These are phyloP conservation scores for Globisporangium orthogonon DNA, from an alignment of 352 stramenopile species.

Conservation along the genomic window DNA sequence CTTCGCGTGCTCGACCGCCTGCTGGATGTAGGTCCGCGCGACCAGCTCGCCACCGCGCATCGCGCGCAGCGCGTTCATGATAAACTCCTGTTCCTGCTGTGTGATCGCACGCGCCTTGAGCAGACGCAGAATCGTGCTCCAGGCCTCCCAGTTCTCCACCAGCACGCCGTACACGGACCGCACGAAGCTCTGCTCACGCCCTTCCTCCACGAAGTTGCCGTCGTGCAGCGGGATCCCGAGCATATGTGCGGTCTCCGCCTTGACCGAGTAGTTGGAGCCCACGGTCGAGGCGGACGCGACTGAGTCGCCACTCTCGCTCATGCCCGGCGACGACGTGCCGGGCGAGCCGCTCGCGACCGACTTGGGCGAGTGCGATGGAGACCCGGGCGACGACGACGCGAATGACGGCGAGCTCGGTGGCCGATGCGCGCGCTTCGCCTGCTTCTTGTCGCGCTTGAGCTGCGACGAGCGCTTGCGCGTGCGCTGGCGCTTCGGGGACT, in stretches of 20 bases:
- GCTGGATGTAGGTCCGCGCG: conserved; percentile 62
- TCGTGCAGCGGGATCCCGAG: conserved; percentile 75
- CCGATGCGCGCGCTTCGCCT: conserved; percentile 60
- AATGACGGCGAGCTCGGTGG: conserved; percentile 64
- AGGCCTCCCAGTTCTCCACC: conserved; percentile 81
- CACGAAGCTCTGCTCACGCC: conserved; percentile 52
- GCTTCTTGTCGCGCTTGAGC: conserved; percentile 71
- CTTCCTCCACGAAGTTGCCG: conserved; percentile 42
- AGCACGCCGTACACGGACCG: conserved; percentile 66
- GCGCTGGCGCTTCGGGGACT: conserved; percentile 74
- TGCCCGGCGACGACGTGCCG: conserved; percentile 51
- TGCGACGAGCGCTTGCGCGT: conserved; percentile 84
- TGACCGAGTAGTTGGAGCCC: conserved; percentile 75
- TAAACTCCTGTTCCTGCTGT: conserved; percentile 76
- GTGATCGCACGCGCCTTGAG: conserved; percentile 67
- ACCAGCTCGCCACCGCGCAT: conserved; percentile 65
- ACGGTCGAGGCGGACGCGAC: conserved; percentile 49
- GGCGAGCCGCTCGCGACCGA: conserved; percentile 41
- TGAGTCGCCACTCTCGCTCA: conserved; percentile 56
- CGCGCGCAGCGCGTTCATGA: conserved; percentile 55
- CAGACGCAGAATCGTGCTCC: conserved; percentile 77
- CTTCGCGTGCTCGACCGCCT: conserved; percentile 51
- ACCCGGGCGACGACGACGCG: conserved; percentile 52
- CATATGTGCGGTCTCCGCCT: conserved; percentile 67
- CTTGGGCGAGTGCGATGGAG: conserved; percentile 55